A percentile compares a stretch with the other conserved stretches of the same genome.
phyloP scores from a whole-genome alignment of 768 basidiomycete species.

The Boletales sp. region DNA sequence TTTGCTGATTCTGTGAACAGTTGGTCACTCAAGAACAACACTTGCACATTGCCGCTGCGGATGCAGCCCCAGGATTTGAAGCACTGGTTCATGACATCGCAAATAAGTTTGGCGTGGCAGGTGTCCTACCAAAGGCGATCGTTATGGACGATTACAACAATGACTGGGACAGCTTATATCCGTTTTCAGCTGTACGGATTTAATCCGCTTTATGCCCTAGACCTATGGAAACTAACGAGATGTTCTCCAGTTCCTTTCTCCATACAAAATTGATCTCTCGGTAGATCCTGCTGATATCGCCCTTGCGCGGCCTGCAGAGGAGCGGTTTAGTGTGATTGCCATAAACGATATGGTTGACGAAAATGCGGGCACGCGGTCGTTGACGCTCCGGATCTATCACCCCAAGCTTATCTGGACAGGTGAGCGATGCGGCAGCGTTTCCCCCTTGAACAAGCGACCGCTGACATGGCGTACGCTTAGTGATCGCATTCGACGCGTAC shows the following conservation, averaged over 20 bases:
- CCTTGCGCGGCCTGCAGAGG: constrained; percentile 38
- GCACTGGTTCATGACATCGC: constrained; percentile 60
- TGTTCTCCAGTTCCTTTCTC: constrained; percentile 64
- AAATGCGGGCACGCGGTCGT: constrained; percentile 57
- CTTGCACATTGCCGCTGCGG: constrained; percentile 78
- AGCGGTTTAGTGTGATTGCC: constrained; percentile 52
- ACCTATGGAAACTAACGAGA: not conserved
- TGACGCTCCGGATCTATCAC: constrained; percentile 70
- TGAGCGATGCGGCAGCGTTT: constrained; percentile 24
- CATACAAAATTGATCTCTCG: constrained; percentile 73
- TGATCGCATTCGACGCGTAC: constrained; percentile 88
- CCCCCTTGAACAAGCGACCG: too few relatives aligned
- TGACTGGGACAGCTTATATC: constrained; percentile 87
- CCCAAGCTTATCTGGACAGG: constrained; percentile 87
- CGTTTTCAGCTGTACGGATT: constrained; percentile 63
- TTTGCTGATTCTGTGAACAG: constrained; percentile 35
- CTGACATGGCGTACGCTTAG: constrained; percentile 29
- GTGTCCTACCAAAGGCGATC: constrained; percentile 40
- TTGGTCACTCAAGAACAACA: constrained; percentile 68
- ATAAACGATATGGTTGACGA: constrained; percentile 54
- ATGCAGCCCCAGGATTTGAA: constrained; percentile 75
- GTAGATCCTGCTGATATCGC: constrained; percentile 47
- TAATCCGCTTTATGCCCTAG: not conserved
- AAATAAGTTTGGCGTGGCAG: constrained; percentile 49
- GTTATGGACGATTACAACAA: constrained; percentile 72